A percentile compares a stretch with the other conserved stretches of the same genome.
phyloP scores from a whole-genome alignment of 2,329 filamentous ascomycete genomes.

The Pseudodiploospora longispora region DNA sequence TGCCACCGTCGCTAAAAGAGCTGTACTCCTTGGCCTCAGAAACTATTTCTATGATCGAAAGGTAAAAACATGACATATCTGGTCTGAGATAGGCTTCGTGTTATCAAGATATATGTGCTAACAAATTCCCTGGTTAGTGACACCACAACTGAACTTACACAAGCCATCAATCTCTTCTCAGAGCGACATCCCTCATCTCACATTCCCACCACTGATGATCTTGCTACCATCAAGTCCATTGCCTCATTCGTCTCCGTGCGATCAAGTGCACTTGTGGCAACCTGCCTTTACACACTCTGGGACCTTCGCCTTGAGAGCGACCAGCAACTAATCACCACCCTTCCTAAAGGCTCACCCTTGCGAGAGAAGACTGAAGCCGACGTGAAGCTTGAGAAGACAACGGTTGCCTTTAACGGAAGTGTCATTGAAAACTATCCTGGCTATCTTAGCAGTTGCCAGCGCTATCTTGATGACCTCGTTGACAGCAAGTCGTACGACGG shows the following conservation, averaged over 20 bases:
- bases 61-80: slow-evolving; percentile 30
- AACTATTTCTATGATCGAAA: slow-evolving; percentile 48
- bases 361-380: slow-evolving; percentile 44
- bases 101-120: too few species aligned
- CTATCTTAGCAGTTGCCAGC: slow-evolving; percentile 56
- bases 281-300: slow-evolving; percentile 53
- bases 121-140: slow-evolving; percentile 28
- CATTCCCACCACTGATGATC: slow-evolving; percentile 35
- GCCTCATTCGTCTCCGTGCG: slow-evolving; percentile 48
- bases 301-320: slow-evolving; percentile 43
- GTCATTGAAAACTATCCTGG: slow-evolving; percentile 72
- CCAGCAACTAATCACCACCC: slow-evolving; percentile 22
- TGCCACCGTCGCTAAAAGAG: slow-evolving; percentile 43
- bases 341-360: slow-evolving; percentile 22
- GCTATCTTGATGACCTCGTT: slow-evolving; percentile 53
- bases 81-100: background rate
- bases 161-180: slow-evolving; percentile 40
- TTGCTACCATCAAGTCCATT: slow-evolving; percentile 43
- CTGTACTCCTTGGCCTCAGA: slow-evolving; percentile 55
- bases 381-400: slow-evolving; percentile 37
- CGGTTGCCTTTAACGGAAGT: slow-evolving; percentile 71
- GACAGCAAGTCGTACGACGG: slow-evolving; percentile 23
- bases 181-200: slow-evolving; percentile 39
- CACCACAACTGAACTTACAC: slow-evolving; percentile 30
- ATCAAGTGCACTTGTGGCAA: slow-evolving; percentile 51